Evolutionary conservation across 768 basidiomycete genomes (phyloP).

Genomic region (Cubamyces lactineus): DNA sequence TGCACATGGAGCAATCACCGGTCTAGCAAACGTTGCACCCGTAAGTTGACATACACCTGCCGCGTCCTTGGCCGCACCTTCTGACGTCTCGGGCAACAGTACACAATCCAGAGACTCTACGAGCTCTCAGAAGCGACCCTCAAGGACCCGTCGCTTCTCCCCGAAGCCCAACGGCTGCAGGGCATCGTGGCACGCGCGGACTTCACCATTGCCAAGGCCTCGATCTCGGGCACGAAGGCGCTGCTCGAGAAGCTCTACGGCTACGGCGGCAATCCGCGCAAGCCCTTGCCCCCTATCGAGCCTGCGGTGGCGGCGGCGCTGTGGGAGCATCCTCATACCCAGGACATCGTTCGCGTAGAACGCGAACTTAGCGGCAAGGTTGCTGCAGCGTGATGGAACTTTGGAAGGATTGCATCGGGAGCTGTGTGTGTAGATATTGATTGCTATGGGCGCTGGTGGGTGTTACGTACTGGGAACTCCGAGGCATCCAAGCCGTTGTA

Average conservation of each 20-base stretch:
- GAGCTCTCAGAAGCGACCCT: constrained; percentile 61
- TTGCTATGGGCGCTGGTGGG: constrained; percentile 1
- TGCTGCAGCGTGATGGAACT: not conserved
- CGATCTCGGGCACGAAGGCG: constrained; percentile 84
- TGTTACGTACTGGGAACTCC: not conserved
- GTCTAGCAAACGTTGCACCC: constrained; percentile 83
- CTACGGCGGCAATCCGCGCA: constrained; percentile 80
- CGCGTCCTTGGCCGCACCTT: not conserved
- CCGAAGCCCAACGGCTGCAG: constrained; percentile 75
- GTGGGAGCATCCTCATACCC: constrained; percentile 74
- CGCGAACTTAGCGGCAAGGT: constrained; percentile 53
- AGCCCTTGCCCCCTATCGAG: constrained; percentile 72
- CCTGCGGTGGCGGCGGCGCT: constrained; percentile 57
- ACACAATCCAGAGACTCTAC: constrained; percentile 62
- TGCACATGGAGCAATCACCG: constrained; percentile 89
- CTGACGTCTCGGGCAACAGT: constrained; percentile 39
- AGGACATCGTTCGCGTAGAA: constrained; percentile 69
- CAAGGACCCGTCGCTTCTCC: constrained; percentile 57
- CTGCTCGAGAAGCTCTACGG: constrained; percentile 74
- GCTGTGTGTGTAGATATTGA: constrained; percentile 1
- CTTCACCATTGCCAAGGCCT: constrained; percentile 73
- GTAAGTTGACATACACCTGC: constrained; percentile 41
- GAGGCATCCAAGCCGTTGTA: not conserved
- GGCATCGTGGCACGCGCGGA: constrained; percentile 82
- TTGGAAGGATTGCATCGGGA: not conserved